phyloP scores from a whole-genome alignment of 805 yeast species.

The Candida piceae region DNA sequence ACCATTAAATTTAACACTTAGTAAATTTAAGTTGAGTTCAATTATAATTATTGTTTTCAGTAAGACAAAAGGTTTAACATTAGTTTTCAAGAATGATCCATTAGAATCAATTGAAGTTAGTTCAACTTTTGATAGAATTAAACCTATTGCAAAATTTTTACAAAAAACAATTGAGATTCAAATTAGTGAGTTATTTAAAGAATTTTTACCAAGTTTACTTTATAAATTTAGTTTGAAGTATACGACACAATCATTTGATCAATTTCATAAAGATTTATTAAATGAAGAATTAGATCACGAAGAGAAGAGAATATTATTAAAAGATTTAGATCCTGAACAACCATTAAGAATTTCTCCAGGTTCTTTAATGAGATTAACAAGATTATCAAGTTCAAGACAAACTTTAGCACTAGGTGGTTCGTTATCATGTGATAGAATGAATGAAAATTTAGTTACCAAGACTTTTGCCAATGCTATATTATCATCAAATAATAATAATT shows the following conservation, averaged over 20 bases:
- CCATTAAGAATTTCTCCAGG: constrained; percentile 59
- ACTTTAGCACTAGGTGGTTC: constrained; percentile 61
- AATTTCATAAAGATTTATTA: constrained; percentile 31
- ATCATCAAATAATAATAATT: constrained; percentile 23
- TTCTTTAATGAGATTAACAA: constrained; percentile 60
- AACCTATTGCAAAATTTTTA: constrained; percentile 75
- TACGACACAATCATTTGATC: constrained; percentile 36
- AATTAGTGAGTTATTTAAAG: constrained; percentile 74
- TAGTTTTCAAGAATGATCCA: constrained; percentile 87
- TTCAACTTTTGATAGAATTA: constrained; percentile 82
- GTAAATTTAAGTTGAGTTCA: constrained; percentile 68
- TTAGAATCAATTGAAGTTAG: constrained; percentile 75
- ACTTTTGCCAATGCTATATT: constrained; percentile 28
- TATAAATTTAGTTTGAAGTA: constrained; percentile 71
- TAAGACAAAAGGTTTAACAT: constrained; percentile 74
- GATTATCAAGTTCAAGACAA: constrained; percentile 69
- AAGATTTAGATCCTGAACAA: constrained; percentile 48
- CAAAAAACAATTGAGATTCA: constrained; percentile 81
- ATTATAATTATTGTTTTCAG: constrained; percentile 82
- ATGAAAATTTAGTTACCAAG: constrained; percentile 29
- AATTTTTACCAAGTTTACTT: constrained; percentile 74
- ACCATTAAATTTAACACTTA: constrained; percentile 70
- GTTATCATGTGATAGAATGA: constrained; percentile 30
- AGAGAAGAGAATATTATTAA: constrained; percentile 39
- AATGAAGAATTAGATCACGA: constrained; percentile 27